Evolutionary conservation across 306 rosid genomes (phyloP).

Genomic region (Adenanthera pavonina): DNA sequence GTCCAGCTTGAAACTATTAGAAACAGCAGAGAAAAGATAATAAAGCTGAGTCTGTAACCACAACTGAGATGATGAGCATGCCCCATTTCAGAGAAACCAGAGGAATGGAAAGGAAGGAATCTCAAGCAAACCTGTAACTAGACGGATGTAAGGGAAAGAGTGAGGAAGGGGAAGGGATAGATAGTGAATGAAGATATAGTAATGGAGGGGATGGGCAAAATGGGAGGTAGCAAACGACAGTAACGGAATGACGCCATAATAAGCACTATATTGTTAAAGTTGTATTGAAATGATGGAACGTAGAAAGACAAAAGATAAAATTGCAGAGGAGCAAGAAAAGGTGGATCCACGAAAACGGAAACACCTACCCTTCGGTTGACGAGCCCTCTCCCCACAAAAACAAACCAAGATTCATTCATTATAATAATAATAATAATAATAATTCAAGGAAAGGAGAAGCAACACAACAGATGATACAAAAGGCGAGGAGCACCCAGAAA

Average conservation of each 20-base stretch:
- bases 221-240: conserved; percentile 19
- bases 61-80: conserved; percentile 30
- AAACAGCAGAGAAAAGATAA: conserved; percentile 49
- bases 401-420: conserved; percentile 37
- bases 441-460: conserved; percentile 42
- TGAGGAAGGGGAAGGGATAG: conserved; percentile 16
- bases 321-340: conserved; percentile 49
- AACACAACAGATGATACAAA: conserved; percentile 45
- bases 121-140: neutral
- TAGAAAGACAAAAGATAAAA: conserved; percentile 72
- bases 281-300: conserved; percentile 72
- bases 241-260: conserved; percentile 43
- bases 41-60: conserved; percentile 41
- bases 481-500: conserved; percentile 46
- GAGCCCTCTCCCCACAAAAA: conserved; percentile 44
- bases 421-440: no score
- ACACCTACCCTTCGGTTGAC: conserved; percentile 50
- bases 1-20: conserved; percentile 60
- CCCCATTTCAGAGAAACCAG: conserved; percentile 45
- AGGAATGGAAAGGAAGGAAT: neutral
- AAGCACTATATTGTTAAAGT: conserved; percentile 34
- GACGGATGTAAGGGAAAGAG: conserved; percentile 11
- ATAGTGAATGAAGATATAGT: conserved; percentile 27
- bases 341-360: conserved; percentile 56
- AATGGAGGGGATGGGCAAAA: conserved; percentile 19